These are phyloP conservation scores for Aspergillus candidus DNA, from an alignment of 2,329 filamentous ascomycete species.

Conservation along the genomic window DNA sequence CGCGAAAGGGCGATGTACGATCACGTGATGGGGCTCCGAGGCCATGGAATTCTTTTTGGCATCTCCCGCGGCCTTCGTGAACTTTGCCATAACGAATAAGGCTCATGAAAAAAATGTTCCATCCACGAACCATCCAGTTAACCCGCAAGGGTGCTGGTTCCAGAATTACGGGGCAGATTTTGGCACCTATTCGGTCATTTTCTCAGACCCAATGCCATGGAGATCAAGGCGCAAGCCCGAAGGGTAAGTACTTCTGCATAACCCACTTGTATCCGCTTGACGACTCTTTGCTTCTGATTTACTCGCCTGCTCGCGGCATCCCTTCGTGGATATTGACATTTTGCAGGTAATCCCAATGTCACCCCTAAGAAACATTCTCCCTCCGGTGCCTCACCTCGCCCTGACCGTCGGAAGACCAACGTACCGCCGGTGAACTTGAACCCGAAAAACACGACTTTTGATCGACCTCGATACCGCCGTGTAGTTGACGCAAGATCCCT, in stretches of 20 bases:
- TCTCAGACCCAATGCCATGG: slow-evolving; percentile 17
- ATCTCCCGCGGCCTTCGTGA: too few species aligned
- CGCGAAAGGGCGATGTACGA: neutral
- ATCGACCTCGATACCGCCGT: slow-evolving; percentile 20
- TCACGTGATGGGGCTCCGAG: neutral
- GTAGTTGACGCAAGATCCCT: slow-evolving; percentile 34
- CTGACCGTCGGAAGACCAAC: slow-evolving; percentile 6
- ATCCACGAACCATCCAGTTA: slow-evolving; percentile 12
- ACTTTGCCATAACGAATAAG: neutral
- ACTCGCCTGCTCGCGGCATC: too few species aligned
- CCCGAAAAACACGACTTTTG: slow-evolving; percentile 12
- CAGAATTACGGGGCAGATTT: slow-evolving; percentile 11
- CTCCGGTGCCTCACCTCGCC: neutral
- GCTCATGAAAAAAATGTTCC: slow-evolving; percentile 23
- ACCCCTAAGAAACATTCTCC: neutral
- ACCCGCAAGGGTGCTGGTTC: slow-evolving; percentile 6
- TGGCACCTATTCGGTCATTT: slow-evolving; percentile 20
- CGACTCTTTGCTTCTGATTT: too few species aligned
- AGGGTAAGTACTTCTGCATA: slow-evolving; percentile 18
- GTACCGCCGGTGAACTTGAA: slow-evolving; percentile 15
- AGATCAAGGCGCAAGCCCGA: slow-evolving; percentile 12
- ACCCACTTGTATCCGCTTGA: too few species aligned
- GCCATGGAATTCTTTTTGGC: neutral
- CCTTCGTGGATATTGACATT: too few species aligned
- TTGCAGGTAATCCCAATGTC: neutral